These are phyloP conservation scores for Erythrophleum fordii DNA, from an alignment of 306 rosid species.

Conservation along the genomic window DNA sequence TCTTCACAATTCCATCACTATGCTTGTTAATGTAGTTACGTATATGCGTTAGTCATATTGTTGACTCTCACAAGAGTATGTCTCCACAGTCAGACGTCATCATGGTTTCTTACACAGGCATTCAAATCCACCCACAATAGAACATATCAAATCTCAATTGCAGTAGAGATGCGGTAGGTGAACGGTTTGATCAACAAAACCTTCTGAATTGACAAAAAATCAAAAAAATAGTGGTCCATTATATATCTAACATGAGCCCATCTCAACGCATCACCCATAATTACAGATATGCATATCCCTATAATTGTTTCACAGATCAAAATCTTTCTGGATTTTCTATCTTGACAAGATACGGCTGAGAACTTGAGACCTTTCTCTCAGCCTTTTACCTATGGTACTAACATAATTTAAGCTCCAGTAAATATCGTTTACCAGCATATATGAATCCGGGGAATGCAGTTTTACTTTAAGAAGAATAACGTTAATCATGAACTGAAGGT, in stretches of 20 bases:
- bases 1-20: not conserved
- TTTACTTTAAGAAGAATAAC: not conserved
- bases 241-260: not conserved
- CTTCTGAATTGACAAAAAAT: not conserved
- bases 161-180: not conserved
- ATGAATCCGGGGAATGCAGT: not conserved
- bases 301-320: not conserved
- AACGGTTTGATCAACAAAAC: not conserved
- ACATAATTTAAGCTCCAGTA: not conserved
- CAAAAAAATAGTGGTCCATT: not conserved
- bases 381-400: not conserved
- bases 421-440: not conserved
- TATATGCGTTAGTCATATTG: not conserved
- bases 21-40: not conserved
- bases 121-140: not conserved
- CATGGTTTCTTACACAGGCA: not conserved
- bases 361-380: not conserved
- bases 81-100: not conserved
- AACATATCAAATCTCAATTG: not conserved
- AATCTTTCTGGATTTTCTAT: not conserved
- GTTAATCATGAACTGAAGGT: conserved; percentile 16
- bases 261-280: not conserved
- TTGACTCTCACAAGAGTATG: not conserved
- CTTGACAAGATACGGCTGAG: not conserved
- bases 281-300: not conserved